phyloP scores from a whole-genome alignment of 306 rosid species.

The Cucurbita pepo region DNA sequence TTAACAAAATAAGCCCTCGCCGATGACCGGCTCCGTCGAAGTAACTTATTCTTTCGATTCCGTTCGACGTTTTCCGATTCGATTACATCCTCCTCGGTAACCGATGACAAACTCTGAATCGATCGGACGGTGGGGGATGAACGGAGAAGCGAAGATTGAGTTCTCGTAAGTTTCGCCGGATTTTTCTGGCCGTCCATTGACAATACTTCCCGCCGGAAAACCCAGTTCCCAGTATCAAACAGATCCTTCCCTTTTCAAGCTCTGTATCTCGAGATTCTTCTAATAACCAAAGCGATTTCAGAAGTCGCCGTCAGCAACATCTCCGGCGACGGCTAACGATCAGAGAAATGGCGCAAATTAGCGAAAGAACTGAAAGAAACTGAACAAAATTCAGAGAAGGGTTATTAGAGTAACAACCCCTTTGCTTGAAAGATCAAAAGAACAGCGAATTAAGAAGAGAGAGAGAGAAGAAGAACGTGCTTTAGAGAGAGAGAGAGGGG shows the following conservation, averaged over 20 bases:
- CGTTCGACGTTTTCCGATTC: slow-evolving; percentile 20
- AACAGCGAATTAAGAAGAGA: not conserved
- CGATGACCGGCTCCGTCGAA: slow-evolving; percentile 15
- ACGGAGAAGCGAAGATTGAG: slow-evolving; percentile 74
- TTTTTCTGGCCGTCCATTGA: slow-evolving; percentile 63
- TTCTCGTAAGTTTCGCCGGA: slow-evolving; percentile 63
- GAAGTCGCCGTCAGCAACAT: not conserved
- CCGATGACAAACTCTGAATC: slow-evolving; percentile 64
- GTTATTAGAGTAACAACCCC: not conserved
- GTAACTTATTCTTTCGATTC: slow-evolving; percentile 16
- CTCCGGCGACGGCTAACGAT: not conserved
- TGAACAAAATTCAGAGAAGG: not conserved
- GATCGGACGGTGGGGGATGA: slow-evolving; percentile 88
- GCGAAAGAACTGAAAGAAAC: not conserved
- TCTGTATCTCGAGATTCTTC: not conserved
- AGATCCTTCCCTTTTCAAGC: slow-evolving; percentile 10
- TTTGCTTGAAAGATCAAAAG: not conserved
- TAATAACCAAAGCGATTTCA: not conserved
- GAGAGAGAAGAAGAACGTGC: not conserved
- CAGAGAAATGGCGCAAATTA: not conserved
- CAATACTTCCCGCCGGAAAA: not conserved
- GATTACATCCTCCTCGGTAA: slow-evolving; percentile 35
- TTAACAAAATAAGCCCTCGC: slow-evolving; percentile 8
- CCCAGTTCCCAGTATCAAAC: slow-evolving; percentile 14
- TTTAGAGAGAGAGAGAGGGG: slow-evolving; percentile 11